Base-by-base conservation (phyloP, 148 eudicot genomes). In the Rhododendron molle region DNA sequence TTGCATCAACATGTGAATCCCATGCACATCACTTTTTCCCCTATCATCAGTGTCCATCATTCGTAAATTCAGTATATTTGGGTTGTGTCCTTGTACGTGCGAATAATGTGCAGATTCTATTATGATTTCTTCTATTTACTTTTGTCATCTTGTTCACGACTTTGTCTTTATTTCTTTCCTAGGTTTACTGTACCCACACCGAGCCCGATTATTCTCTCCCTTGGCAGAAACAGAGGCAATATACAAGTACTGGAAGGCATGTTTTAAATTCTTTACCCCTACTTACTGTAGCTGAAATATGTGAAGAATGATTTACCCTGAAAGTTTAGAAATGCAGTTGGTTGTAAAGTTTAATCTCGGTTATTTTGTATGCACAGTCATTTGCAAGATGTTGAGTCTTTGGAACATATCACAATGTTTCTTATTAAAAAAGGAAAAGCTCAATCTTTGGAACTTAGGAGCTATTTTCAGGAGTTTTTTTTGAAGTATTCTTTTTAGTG, bases 191-290 rank as follows among this genome's bases (percentile, higher is more conserved):
- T 78, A 95, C 98, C 78, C 98, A 96, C 90, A 96, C 96, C 78
- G 98, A 93, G 80, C 99, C 99, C 72, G 97, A 96, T 92, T 96
- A 96, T 89, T 94, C 98, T 80, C 97, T 96, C 47, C 99, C 99
- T 83, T 96, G 99, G 99, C 99, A 96, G 88, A 95, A 96, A 88
- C 98, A 94, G 91, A 89, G 97, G 82, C 99, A 96, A 84, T 95
- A 85, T 87, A 93, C 98, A 72, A 95, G 98, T 87, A 96, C 99
- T 69, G 99, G 98, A 89, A 96, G 99, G 99, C 91, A 95, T 81
- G 85, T 85, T 79, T 28, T 77, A 32, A 21, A 32, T 71, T 83
- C 69, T 73, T 58, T 54, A 62, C 56, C 67, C 67, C 49, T 72
- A 18, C 38, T 18, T n/a, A 18, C n/a, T 38, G 54, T 30, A 47